Evolutionary conservation across 208 protist genomes (phyloP), one percentile per base, ranked within the genome.

Genomic region (Leishmania braziliensis): DNA sequence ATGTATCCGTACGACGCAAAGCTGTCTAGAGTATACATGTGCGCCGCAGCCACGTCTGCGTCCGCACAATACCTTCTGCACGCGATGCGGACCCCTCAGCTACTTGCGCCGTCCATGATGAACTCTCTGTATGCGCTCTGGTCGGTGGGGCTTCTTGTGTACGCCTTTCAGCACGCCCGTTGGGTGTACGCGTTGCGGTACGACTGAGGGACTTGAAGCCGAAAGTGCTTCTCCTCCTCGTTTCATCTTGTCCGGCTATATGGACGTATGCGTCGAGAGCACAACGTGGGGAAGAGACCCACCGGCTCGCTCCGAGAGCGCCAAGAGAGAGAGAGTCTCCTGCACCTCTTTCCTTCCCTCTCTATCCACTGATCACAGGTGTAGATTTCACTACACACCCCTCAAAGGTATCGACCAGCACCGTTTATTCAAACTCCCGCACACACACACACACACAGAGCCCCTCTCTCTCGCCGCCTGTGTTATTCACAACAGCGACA

Each of bases 11-110:
- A 88, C 66, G 93, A 96, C 70, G 78, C 84, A 5, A 88, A 89
- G 68, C 86, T 95, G 18, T 88, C 90, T 18, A 96, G 92, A 72
- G 72, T 90, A 9, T 92, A 88, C 75, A 80, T 85, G 69, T 84
- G 85, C 54, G 86, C 89, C 23, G 93, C 89, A 1, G 79, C 91
- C 20, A 83, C 76, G 16, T 90, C 86, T 51, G 93, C 93, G 2
- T 89, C 81, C 43, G 87, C 77, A n/a, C 90, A 94, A 75, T 96
- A 93, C 84, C 8, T 87, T 18, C 73, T 94, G 63, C 93, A 96
- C 51, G 91, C 84, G 20, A 81, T 94, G 71, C 93, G 90, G 16
- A 91, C 90, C 8, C 89, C 88, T 46, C 80, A 73, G 63, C 74
- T 96, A 43, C 73, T 85, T 56, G 80, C n/a, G 20, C 86, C 87